Percentiles rank a stretch among this genome's conserved stretches.
These are phyloP conservation scores for Hansenula anomala DNA, from an alignment of 1,139 yeast genomes.

Conservation along the genomic window DNA sequence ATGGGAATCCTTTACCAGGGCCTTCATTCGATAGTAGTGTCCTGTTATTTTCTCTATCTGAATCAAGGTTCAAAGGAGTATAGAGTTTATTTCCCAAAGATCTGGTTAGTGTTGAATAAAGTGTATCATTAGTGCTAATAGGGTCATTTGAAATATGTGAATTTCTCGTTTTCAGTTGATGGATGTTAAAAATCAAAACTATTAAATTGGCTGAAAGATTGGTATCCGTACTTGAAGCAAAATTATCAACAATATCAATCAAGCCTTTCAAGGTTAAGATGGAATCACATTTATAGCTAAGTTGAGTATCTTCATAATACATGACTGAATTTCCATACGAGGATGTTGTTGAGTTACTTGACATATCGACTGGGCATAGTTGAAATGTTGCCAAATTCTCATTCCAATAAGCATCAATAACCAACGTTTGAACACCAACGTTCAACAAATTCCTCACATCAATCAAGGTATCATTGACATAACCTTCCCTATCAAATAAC, in stretches of 20 bases:
- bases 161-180: not conserved
- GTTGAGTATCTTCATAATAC: slow-evolving; percentile 2
- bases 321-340: slow-evolving; percentile 1
- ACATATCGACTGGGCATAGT: slow-evolving; percentile 51
- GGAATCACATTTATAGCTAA: slow-evolving; percentile 33
- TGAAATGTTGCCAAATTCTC: slow-evolving; percentile 51
- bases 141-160: slow-evolving; percentile 11
- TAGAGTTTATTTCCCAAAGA: slow-evolving; percentile 25
- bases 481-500: slow-evolving; percentile 49
- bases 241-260: slow-evolving; percentile 32
- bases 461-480: slow-evolving; percentile 37
- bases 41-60: slow-evolving; percentile 20
- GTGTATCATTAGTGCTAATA: slow-evolving; percentile 11
- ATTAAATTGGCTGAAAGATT: slow-evolving; percentile 50
- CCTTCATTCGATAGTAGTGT: slow-evolving; percentile 19
- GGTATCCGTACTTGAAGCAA: slow-evolving; percentile 46
- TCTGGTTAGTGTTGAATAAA: slow-evolving; percentile 13
- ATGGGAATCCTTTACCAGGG: slow-evolving; percentile 33
- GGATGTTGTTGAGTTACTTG: slow-evolving; percentile 2
- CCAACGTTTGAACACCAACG: slow-evolving; percentile 47
- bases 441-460: slow-evolving; percentile 36
- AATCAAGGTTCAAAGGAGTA: slow-evolving; percentile 26
- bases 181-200: slow-evolving; percentile 41
- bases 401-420: slow-evolving; percentile 67
- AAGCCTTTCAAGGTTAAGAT: slow-evolving; percentile 38